phyloP scores from a whole-genome alignment of 768 basidiomycete genomes.

The Panaeolus papilionaceus region DNA sequence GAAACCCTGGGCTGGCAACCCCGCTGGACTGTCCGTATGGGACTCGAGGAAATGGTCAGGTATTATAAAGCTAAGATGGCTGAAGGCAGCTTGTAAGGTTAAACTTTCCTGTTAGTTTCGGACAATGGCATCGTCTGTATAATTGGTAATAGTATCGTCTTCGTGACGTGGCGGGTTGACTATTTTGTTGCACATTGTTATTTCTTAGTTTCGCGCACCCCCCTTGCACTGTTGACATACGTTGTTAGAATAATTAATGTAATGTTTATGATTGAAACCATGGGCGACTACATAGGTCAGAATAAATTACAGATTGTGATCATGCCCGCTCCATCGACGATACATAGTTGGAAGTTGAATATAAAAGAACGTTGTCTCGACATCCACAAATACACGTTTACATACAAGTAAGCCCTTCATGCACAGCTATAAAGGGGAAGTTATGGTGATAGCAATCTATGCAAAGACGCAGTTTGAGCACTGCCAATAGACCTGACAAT shows the following conservation, averaged over 20 bases:
- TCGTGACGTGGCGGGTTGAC: not conserved
- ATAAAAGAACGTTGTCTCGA: not conserved
- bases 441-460: constrained; percentile 1
- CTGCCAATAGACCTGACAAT: not conserved
- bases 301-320: constrained; percentile 2
- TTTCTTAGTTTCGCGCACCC: not conserved
- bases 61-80: constrained; percentile 92
- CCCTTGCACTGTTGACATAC: not conserved
- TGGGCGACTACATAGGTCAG: not conserved
- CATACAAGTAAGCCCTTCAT: not conserved
- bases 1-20: constrained; percentile 89
- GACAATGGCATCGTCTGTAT: not conserved
- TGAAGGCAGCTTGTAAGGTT: constrained; percentile 73
- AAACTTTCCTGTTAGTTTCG: not conserved
- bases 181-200: not conserved
- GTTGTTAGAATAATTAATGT: constrained; percentile 4
- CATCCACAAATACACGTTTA: constrained; percentile 6
- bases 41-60: constrained; percentile 92
- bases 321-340: not conserved
- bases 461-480: constrained; percentile 1
- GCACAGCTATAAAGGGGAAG: not conserved
- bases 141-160: not conserved
- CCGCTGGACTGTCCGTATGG: constrained; percentile 91
- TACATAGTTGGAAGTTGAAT: not conserved
- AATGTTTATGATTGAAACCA: constrained; percentile 1